Conservation (phyloP, 805 yeast species). For the Yamadazyma takamatsuzukensis region DNA sequence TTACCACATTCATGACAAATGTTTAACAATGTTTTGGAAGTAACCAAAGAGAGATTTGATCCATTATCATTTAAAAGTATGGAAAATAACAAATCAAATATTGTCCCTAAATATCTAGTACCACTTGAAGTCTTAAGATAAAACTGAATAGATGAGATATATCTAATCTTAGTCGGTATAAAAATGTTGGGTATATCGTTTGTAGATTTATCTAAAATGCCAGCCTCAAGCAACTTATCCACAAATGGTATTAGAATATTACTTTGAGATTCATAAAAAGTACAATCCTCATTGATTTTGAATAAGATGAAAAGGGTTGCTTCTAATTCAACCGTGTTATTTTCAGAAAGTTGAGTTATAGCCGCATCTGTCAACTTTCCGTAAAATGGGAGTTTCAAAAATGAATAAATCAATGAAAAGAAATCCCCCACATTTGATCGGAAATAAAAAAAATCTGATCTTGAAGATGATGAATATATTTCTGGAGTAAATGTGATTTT, state of each 20-base stretch:
- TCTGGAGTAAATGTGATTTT: conserved; percentile 46
- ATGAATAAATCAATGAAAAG: conserved; percentile 65
- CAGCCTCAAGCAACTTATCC: conserved; percentile 19
- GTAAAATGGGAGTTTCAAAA: conserved; percentile 54
- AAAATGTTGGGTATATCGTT: conserved; percentile 2
- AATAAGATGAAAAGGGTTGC: conserved; percentile 57
- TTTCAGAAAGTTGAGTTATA: conserved; percentile 14
- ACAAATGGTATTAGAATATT: conserved; percentile 22
- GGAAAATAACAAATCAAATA: conserved; percentile 54
- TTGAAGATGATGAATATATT: conserved; percentile 21
- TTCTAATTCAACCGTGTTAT: conserved; percentile 38
- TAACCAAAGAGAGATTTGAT: conserved; percentile 24
- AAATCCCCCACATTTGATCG: conserved; percentile 76
- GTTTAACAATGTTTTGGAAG: conserved; percentile 52
- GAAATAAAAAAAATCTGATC: conserved; percentile 61
- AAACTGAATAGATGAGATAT: conserved; percentile 57
- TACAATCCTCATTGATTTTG: conserved; percentile 52
- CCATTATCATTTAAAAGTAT: conserved; percentile 21
- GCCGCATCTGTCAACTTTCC: conserved; percentile 39
- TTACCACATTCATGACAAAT: conserved; percentile 54
- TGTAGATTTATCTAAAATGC: conserved; percentile 4
- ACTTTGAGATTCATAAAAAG: conserved; percentile 28
- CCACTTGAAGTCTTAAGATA: conserved; percentile 52
- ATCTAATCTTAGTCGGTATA: conserved; percentile 47
- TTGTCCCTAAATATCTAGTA: conserved; percentile 39